Percentiles rank a stretch among this genome's conserved stretches.
Conservation (phyloP, 306 rosid genomes). For the Ormosia emarginata region DNA sequence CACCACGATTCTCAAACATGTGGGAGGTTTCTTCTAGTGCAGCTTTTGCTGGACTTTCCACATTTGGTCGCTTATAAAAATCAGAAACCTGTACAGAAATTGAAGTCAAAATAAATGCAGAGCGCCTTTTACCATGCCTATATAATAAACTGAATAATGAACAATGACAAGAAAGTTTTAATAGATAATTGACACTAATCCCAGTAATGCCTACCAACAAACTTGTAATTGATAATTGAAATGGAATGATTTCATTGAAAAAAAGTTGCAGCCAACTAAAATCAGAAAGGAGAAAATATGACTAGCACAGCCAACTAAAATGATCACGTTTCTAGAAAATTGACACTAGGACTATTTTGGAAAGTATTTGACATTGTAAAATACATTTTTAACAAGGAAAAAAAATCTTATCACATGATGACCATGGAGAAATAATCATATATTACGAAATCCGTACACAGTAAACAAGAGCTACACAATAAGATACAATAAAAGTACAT, state of each 20-base stretch:
- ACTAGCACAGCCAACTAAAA: constrained; percentile 2
- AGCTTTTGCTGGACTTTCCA: constrained; percentile 88
- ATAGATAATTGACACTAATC: neutral
- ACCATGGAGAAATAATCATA: neutral
- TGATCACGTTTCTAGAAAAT: constrained; percentile 6
- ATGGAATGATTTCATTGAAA: neutral
- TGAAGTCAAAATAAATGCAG: neutral
- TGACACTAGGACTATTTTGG: constrained; percentile 3
- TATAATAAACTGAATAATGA: neutral
- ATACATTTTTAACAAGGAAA: neutral
- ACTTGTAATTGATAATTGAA: constrained; percentile 13
- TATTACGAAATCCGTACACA: neutral
- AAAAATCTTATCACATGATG: neutral
- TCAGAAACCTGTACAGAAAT: constrained; percentile 75
- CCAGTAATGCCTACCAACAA: neutral
- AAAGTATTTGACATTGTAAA: constrained; percentile 8
- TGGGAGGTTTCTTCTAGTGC: constrained; percentile 72
- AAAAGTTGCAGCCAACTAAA: neutral
- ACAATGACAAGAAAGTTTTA: constrained; percentile 10
- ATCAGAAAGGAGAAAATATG: constrained; percentile 16
- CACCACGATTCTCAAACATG: constrained; percentile 80
- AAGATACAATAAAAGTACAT: constrained; percentile 25
- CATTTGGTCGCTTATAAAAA: constrained; percentile 73
- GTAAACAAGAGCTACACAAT: constrained; percentile 8
- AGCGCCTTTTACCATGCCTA: neutral